Base-by-base conservation (phyloP, 1,139 yeast genomes). In the Sugiyamaella grinbergsii region DNA sequence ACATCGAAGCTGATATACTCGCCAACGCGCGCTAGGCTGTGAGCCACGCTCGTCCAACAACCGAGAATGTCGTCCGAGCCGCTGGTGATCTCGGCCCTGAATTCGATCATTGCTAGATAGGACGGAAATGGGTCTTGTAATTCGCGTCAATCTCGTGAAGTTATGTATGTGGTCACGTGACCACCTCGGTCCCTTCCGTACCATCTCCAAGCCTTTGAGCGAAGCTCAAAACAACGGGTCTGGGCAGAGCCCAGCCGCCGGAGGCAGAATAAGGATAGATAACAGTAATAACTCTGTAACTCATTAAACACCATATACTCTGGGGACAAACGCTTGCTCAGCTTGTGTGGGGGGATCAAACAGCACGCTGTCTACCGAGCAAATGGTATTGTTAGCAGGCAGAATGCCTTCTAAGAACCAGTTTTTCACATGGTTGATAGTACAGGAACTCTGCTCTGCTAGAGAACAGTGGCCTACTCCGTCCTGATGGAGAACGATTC, bases 1-100 rank as follows among this genome's bases (percentile, higher is more conserved):
- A 58, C 42, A 36, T 55, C 58, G 41, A 59, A 55, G 10, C 49
- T 48, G 22, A 56, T 49, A 33, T 53, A 52, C 37, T 58, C 61
- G 2, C 60, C 59, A 3, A 58, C 49, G 18, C 51, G 52, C 5
- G 55, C 42, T 19, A 59, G 20, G 26, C 55, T 48, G 32, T 51
- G 53, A 11, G 57, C 40, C 2, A 54, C 46, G 22, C 49, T 39
- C 15, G 57, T 56, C 62, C 62, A 59, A 41, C 33, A 34, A 4
- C 28, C 36, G 6, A 43, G 47, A 7, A 24, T 22, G 19, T 43
- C 24, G 24, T 32, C 47, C 5, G 47, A 13, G 7, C 28, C 47
- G 5, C 1, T 36, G 11, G 26, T 26, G 23, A 43, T 43, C 26
- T 34, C 41, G 7, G 47, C 47, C 22, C 33, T 34, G 40, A 43